Evolutionary conservation across 371 early-diverging fungal genomes (phyloP).

Genomic region (Haplosporangium sp.): DNA sequence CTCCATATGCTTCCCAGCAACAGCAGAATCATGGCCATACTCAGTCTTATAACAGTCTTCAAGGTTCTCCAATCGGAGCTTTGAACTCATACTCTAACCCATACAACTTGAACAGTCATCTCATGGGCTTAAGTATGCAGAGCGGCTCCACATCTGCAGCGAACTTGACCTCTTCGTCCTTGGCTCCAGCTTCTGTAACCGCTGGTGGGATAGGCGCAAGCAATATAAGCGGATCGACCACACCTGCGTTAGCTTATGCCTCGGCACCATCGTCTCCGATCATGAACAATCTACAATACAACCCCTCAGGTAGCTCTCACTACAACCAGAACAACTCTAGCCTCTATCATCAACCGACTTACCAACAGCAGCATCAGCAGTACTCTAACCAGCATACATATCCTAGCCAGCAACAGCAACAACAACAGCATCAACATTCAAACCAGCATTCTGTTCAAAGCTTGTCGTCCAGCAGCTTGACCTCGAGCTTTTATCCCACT

Average conservation of each 20-base stretch:
- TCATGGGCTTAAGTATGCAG: constrained; percentile 42
- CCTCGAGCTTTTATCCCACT: constrained; percentile 36
- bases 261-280: constrained; percentile 43
- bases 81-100: constrained; percentile 35
- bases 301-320: constrained; percentile 20
- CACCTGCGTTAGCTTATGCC: constrained; percentile 32
- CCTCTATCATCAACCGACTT: constrained; percentile 26
- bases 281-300: constrained; percentile 31
- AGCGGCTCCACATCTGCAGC: constrained; percentile 15
- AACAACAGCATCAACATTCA: too few species aligned
- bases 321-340: constrained; percentile 23
- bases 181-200: constrained; percentile 10
- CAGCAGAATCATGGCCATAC: constrained; percentile 13
- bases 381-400: constrained; percentile 14
- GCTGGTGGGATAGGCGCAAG: constrained; percentile 27
- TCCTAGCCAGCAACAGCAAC: constrained; percentile 21
- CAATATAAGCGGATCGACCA: constrained; percentile 43
- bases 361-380: constrained; percentile 19
- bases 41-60: constrained; percentile 26
- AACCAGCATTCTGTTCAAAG: constrained; percentile 12
- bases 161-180: constrained; percentile 19
- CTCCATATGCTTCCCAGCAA: constrained; percentile 4
- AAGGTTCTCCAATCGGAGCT: constrained; percentile 18
- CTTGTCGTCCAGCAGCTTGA: constrained; percentile 24
- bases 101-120: constrained; percentile 38